phyloP scores from a whole-genome alignment of 352 stramenopile genomes.

The Globisporangium irregulare region DNA sequence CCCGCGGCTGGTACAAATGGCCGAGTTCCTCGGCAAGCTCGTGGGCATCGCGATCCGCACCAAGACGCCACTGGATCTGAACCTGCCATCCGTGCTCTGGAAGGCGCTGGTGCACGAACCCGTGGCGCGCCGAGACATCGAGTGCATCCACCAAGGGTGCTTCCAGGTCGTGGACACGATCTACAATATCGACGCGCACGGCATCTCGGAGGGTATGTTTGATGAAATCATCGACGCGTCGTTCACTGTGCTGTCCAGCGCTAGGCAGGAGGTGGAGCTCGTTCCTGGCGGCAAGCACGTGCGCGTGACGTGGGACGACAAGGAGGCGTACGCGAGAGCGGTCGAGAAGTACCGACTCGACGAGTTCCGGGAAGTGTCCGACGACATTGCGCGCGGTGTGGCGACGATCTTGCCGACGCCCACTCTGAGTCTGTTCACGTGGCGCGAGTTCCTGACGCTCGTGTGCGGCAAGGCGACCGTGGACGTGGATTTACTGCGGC shows the following conservation, averaged over 20 bases:
- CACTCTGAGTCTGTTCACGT: constrained; percentile 83
- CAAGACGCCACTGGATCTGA: constrained; percentile 91
- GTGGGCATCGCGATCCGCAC: constrained; percentile 92
- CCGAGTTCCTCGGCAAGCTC: constrained; percentile 93
- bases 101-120: constrained; percentile 88
- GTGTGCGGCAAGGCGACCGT: constrained; percentile 89
- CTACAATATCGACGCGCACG: constrained; percentile 68
- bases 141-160: constrained; percentile 76
- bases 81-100: constrained; percentile 91
- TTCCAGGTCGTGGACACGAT: constrained; percentile 91
- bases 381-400: constrained; percentile 72
- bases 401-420: constrained; percentile 83
- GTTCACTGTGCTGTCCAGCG: constrained; percentile 87
- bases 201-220: constrained; percentile 85
- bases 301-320: constrained; percentile 90
- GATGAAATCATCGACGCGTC: constrained; percentile 89
- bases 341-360: constrained; percentile 75
- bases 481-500: constrained; percentile 82
- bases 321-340: constrained; percentile 73
- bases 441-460: constrained; percentile 86
- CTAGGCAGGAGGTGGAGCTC: constrained; percentile 76
- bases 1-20: constrained; percentile 77
- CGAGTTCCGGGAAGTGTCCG: constrained; percentile 79
- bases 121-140: constrained; percentile 77
- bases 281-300: constrained; percentile 73